Conservation (phyloP, 768 basidiomycete genomes). For the Agaricus subrufescens region DNA sequence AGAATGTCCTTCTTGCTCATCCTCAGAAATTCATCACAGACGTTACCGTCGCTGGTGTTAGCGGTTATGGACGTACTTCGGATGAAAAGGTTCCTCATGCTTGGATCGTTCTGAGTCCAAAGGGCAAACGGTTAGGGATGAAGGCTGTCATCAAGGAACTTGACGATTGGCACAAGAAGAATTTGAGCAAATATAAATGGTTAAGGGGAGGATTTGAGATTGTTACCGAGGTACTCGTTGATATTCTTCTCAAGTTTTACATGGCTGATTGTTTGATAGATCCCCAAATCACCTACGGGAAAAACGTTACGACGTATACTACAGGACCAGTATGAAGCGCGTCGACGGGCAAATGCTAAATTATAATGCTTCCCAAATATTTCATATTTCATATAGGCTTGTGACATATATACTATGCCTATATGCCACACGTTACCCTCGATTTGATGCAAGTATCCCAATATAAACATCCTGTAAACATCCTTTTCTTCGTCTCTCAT, state of each 20-base stretch:
- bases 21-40: conserved; percentile 60
- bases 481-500: too few relatives aligned
- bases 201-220: conserved; percentile 67
- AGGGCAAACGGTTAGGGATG: conserved; percentile 47
- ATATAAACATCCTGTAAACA: too few relatives aligned
- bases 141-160: conserved; percentile 38
- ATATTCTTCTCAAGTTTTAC: neutral
- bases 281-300: conserved; percentile 72
- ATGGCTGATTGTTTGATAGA: conserved; percentile 29
- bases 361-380: neutral
- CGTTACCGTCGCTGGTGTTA: conserved; percentile 69
- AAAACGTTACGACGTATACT: conserved; percentile 62
- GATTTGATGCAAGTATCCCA: too few relatives aligned
- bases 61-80: conserved; percentile 53
- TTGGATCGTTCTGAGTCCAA: conserved; percentile 65
- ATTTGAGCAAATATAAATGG: conserved; percentile 75
- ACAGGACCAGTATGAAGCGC: conserved; percentile 51
- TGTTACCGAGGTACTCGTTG: conserved; percentile 49
- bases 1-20: conserved; percentile 57
- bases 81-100: conserved; percentile 77
- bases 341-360: neutral
- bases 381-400: too few relatives aligned
- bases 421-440: too few relatives aligned
- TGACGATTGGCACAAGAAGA: conserved; percentile 55
- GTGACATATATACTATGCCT: too few relatives aligned